Evolutionary conservation across 371 early-diverging fungal species (phyloP), one percentile per base, ranked within the genome.

Genomic region (Mucor indicus): DNA sequence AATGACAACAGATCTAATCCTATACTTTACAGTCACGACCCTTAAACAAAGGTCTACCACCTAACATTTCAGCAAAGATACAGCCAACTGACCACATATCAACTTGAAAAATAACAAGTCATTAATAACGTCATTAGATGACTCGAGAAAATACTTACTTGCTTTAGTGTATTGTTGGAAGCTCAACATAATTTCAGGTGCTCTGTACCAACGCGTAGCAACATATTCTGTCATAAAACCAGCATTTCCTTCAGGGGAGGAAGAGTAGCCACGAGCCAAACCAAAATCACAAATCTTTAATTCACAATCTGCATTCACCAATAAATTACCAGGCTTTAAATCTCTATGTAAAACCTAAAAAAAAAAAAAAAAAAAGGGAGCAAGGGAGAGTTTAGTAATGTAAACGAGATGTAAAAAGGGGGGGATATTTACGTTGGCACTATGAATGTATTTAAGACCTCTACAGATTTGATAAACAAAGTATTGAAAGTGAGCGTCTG

Each of bases 41-140:
- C 60, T 87, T 89, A 69, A 95, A 95, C 48, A 95, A 68, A 25
- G 91, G 89, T 64, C 88, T 86, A 29, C 94, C 89, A 36, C 93
- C 91, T 27, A 95, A 66, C 76, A 98, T 83, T 67, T 98, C 99
- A 24, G 96, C 97, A 67, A 98, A 92, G 35, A 98, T 92, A 72
- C 96, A 97, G 20, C 99, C 99, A n/a, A 96, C 93, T 5, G 96
- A 91, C 99, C 99, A 98, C 75, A 98, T 91, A 60, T 98, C 99
- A 53, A 94, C 87, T 81, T 33, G 23, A 38, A 40, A 19, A 3
- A 32, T 10, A 40, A n/a, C 30, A 8, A 8, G 12, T 29, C 30
- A 12, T 29, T 6, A 29, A 12, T 29, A 29, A 29, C 6, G 30
- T 31, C 23, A 40, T 12, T 25, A 30, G 22, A n/a, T 20, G 8